Conservation (phyloP, 208 protist species). For the Trypanosoma conorhini region DNA sequence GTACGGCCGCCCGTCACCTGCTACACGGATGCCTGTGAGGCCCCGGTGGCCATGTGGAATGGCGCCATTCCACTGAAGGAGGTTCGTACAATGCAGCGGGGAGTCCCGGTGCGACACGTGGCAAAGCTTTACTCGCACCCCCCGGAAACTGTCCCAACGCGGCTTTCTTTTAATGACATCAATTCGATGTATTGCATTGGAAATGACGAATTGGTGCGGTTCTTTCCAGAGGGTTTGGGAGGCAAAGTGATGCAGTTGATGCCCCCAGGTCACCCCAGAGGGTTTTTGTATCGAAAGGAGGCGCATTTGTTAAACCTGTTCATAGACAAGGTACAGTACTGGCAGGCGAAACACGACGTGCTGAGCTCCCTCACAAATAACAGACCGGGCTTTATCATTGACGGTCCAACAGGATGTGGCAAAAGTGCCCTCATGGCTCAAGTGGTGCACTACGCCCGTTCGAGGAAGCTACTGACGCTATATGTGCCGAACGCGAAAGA, state of each 20-base stretch:
- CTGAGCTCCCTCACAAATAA: conserved; percentile 63
- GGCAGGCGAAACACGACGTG: conserved; percentile 67
- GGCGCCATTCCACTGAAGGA: conserved; percentile 84
- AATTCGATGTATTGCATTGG: conserved; percentile 92
- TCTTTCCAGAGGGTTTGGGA: conserved; percentile 88
- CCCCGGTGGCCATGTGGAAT: conserved; percentile 83
- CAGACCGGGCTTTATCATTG: conserved; percentile 80
- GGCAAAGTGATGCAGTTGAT: conserved; percentile 92
- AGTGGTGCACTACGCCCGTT: conserved; percentile 84
- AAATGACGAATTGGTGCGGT: conserved; percentile 83
- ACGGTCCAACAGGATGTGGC: conserved; percentile 82
- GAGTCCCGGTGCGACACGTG: conserved; percentile 49
- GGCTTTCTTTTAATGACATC: conserved; percentile 82
- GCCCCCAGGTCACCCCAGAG: conserved; percentile 86
- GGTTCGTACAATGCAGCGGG: conserved; percentile 52
- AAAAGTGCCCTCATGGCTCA: conserved; percentile 92
- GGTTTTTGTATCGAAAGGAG: conserved; percentile 91
- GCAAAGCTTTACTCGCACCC: conserved; percentile 84
- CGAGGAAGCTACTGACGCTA: conserved; percentile 69
- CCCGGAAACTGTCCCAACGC: conserved; percentile 52
- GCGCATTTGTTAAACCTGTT: conserved; percentile 90
- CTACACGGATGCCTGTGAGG: conserved; percentile 89
- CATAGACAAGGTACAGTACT: conserved; percentile 86
- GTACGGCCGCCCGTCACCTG: conserved; percentile 50
- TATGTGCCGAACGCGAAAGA: conserved; percentile 84